phyloP scores from a whole-genome alignment of 495 filamentous ascomycete genomes.

The Penicillium odoratum region DNA sequence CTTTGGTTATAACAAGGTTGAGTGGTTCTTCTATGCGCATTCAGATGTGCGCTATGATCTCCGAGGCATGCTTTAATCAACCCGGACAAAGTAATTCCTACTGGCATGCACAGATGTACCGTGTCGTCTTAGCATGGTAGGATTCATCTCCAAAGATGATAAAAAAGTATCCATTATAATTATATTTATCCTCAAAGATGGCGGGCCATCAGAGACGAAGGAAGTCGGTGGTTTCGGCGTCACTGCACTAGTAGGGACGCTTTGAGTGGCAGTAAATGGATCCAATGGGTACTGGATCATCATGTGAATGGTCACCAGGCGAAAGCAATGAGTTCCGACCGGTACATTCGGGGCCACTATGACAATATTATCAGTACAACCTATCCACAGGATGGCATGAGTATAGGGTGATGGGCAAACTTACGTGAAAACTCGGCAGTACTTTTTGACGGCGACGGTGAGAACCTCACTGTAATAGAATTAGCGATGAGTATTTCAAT shows the following conservation, averaged over 20 bases:
- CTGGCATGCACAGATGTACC: too few relatives aligned
- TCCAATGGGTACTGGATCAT: constrained; percentile 27
- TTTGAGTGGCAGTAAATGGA: constrained; percentile 29
- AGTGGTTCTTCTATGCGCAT: too few relatives aligned
- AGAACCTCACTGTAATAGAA: constrained; percentile 17
- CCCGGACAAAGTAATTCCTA: too few relatives aligned
- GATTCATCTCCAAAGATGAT: background rate
- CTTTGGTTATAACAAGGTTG: too few relatives aligned
- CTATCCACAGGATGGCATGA: background rate
- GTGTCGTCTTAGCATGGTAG: background rate
- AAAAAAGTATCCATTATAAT: background rate
- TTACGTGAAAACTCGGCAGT: constrained; percentile 32
- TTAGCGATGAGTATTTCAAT: constrained; percentile 1
- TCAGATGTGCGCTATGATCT: too few relatives aligned
- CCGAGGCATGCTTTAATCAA: too few relatives aligned
- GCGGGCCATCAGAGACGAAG: background rate
- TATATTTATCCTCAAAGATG: background rate
- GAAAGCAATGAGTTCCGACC: constrained; percentile 28
- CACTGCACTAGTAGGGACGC: constrained; percentile 8
- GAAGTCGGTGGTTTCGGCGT: background rate
- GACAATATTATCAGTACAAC: background rate
- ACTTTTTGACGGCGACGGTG: constrained; percentile 23
- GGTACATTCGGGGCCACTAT: constrained; percentile 27
- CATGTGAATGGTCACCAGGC: constrained; percentile 28
- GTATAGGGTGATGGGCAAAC: constrained; percentile 3